These are phyloP conservation scores for Gossypium schwendimanii DNA, from an alignment of 441 rosid species.

Conservation along the genomic window DNA sequence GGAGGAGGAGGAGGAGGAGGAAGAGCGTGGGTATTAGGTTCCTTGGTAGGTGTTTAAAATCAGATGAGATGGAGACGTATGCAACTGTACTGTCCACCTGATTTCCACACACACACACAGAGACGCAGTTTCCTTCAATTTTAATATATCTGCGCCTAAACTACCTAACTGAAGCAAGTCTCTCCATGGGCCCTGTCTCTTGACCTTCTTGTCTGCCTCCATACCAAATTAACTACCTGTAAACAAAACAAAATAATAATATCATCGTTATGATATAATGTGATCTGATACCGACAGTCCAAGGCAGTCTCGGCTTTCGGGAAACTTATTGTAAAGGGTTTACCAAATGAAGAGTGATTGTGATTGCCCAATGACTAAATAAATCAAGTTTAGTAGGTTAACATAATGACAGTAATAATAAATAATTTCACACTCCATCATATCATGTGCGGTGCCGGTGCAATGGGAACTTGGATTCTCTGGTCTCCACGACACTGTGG, in stretches of 20 bases:
- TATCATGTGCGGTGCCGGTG: neutral
- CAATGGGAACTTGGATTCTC: neutral
- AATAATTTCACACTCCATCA: neutral
- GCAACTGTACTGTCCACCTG: slow-evolving; percentile 11
- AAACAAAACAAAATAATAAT: neutral
- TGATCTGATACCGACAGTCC: neutral
- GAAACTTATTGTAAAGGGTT: neutral
- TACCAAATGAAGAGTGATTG: too few relatives aligned
- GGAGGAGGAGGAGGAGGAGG: neutral
- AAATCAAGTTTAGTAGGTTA: neutral
- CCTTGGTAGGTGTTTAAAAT: neutral
- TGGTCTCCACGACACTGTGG: neutral
- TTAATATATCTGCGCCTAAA: slow-evolving; percentile 7
- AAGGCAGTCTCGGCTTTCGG: neutral
- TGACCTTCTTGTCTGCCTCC: neutral
- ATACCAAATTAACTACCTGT: too few relatives aligned
- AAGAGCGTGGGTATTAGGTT: neutral
- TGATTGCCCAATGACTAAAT: neutral
- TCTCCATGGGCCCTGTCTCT: neutral
- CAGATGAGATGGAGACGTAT: slow-evolving; percentile 14
- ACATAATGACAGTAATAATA: too few relatives aligned
- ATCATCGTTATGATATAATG: neutral
- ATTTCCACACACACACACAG: neutral
- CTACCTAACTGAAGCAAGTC: slow-evolving; percentile 14
- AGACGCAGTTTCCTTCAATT: slow-evolving; percentile 20